These are phyloP conservation scores for Malus hybrid DNA, from an alignment of 331 rosid genomes.

Conservation along the genomic window DNA sequence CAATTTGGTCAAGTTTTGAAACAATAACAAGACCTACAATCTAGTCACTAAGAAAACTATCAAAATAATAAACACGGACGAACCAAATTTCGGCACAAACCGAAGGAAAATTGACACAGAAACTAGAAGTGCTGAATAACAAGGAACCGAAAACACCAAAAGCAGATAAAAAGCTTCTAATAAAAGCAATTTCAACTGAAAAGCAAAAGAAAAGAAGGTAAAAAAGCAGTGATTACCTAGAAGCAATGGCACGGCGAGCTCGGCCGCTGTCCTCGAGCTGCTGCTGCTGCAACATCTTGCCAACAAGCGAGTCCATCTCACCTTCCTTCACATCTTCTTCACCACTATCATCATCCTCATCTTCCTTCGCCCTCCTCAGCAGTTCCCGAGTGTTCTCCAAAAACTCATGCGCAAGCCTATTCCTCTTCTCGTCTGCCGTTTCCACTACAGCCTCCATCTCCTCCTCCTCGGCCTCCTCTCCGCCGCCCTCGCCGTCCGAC, in stretches of 20 bases:
- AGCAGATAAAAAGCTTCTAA: not conserved
- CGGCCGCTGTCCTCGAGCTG: conserved; percentile 86
- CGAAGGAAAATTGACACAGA: not conserved
- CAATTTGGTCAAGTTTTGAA: not conserved
- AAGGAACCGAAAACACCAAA: not conserved
- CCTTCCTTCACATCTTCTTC: conserved; percentile 38
- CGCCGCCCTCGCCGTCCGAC: conserved; percentile 7
- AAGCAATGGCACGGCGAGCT: conserved; percentile 59
- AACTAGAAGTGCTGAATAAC: not conserved
- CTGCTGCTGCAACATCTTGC: conserved; percentile 57
- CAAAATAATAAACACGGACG: not conserved
- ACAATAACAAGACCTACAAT: not conserved
- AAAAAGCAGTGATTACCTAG: conserved; percentile 29
- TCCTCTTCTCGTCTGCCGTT: conserved; percentile 60
- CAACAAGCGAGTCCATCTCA: conserved; percentile 57
- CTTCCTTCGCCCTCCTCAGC: conserved; percentile 38
- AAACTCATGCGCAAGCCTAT: conserved; percentile 47
- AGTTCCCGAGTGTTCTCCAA: conserved; percentile 33
- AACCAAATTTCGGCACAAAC: not conserved
- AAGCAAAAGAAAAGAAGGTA: not conserved
- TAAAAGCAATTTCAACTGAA: not conserved
- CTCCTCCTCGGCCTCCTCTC: conserved; percentile 5
- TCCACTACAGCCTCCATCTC: conserved; percentile 30
- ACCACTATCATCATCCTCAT: conserved; percentile 25
- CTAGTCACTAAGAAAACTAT: not conserved